These are phyloP conservation scores for Geotrichum fermentans DNA, from an alignment of 1,139 yeast genomes.

Conservation along the genomic window DNA sequence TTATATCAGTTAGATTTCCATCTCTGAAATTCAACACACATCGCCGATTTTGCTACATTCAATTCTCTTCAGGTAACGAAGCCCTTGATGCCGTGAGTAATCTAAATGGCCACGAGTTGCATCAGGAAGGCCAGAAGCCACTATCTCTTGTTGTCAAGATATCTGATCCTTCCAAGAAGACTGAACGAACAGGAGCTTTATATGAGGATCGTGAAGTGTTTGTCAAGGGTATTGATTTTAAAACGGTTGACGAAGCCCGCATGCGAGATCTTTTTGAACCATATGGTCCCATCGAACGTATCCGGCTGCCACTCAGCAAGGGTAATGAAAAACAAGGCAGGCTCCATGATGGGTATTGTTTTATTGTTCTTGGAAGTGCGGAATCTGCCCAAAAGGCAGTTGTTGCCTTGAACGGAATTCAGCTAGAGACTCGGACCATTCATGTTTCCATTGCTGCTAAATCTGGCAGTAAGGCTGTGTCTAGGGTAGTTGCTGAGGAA, in stretches of 20 bases:
- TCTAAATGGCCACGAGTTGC: slow-evolving; percentile 42
- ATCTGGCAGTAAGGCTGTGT: slow-evolving; percentile 12
- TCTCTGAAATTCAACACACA: slow-evolving; percentile 52
- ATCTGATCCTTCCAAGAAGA: slow-evolving; percentile 48
- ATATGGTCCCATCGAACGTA: slow-evolving; percentile 47
- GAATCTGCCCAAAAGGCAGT: slow-evolving; percentile 32
- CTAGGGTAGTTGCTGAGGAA: slow-evolving; percentile 10
- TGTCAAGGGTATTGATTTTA: slow-evolving; percentile 50
- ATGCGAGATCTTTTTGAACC: slow-evolving; percentile 37
- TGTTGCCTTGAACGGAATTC: slow-evolving; percentile 22
- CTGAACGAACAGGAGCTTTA: slow-evolving; percentile 42
- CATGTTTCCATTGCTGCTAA: slow-evolving; percentile 25
- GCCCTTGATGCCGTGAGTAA: slow-evolving; percentile 48
- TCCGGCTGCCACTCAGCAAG: slow-evolving; percentile 27
- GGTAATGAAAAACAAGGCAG: slow-evolving; percentile 25
- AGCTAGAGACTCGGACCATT: slow-evolving; percentile 25
- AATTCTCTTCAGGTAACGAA: slow-evolving; percentile 44
- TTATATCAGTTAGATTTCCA: slow-evolving; percentile 62
- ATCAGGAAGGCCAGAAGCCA: slow-evolving; percentile 28
- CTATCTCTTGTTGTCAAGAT: slow-evolving; percentile 50
- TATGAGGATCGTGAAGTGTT: slow-evolving; percentile 51
- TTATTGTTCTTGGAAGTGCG: slow-evolving; percentile 29
- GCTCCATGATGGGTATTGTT: slow-evolving; percentile 38
- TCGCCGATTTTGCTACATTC: slow-evolving; percentile 75
- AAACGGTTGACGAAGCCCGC: slow-evolving; percentile 31